phyloP scores from a whole-genome alignment of 2,329 filamentous ascomycete species.

The Tolypocladium amazonense region DNA sequence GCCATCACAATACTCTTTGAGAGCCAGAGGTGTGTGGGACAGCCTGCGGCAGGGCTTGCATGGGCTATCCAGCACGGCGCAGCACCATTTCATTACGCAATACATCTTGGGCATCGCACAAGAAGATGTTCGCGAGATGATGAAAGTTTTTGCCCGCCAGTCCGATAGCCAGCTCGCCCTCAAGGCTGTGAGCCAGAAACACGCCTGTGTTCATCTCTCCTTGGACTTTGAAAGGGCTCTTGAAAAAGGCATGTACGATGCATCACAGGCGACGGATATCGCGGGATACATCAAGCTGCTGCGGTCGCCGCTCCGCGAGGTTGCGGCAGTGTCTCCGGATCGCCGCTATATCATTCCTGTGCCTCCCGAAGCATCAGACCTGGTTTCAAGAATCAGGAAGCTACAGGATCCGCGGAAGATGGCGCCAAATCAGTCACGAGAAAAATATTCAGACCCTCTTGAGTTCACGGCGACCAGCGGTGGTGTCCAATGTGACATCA shows the following conservation, averaged over 20 bases:
- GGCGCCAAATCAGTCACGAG: conserved; percentile 38
- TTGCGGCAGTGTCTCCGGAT: conserved; percentile 3
- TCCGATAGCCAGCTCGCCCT: conserved; percentile 18
- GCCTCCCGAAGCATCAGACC: conserved; percentile 15
- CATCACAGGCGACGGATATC: conserved; percentile 24
- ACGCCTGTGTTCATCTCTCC: conserved; percentile 46
- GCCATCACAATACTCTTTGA: conserved; percentile 35
- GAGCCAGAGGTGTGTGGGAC: conserved; percentile 21
- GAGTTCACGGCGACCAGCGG: conserved; percentile 69
- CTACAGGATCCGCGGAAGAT: conserved; percentile 40
- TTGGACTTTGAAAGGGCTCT: conserved; percentile 44
- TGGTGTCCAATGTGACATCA: conserved; percentile 87
- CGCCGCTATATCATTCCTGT: conserved; percentile 23
- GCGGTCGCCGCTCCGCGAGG: conserved; percentile 21
- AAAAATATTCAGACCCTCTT: conserved; percentile 48
- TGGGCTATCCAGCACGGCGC: conserved; percentile 3
- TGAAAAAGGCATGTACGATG: conserved; percentile 34
- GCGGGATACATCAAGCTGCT: conserved; percentile 41
- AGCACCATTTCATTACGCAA: conserved; percentile 20
- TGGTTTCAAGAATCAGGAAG: conserved; percentile 31
- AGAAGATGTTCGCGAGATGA: conserved; percentile 29
- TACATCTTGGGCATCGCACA: conserved; percentile 45
- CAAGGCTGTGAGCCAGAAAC: conserved; percentile 32
- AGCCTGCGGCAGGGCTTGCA: conserved; percentile 26
- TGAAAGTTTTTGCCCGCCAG: conserved; percentile 16